phyloP scores from a whole-genome alignment of 345 rosid genomes.

The Aegle marmelos region DNA sequence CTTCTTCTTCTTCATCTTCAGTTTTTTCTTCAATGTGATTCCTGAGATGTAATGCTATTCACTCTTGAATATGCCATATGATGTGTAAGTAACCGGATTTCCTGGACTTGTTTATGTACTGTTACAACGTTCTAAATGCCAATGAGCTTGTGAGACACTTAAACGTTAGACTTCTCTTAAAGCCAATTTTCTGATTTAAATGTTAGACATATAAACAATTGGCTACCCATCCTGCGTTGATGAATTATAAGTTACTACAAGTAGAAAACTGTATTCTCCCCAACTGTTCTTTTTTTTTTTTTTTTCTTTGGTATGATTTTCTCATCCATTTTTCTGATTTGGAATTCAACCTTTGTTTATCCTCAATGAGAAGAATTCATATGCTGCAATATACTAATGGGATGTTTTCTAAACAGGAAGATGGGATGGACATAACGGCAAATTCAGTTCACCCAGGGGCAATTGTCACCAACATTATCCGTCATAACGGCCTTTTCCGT shows the following conservation, averaged over 20 bases:
- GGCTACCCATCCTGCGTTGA: no score
- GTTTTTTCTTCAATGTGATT: no score
- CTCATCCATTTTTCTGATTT: no score
- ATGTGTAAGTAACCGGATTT: not conserved
- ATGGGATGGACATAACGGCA: constrained; percentile 50
- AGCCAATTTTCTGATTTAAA: not conserved
- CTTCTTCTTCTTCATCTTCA: no score
- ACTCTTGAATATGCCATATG: no score
- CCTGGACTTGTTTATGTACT: constrained; percentile 19
- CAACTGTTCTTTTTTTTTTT: no score
- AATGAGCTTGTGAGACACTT: constrained; percentile 71
- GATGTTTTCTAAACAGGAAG: constrained; percentile 39
- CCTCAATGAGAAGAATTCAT: no score
- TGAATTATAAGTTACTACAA: not conserved
- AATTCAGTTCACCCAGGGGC: constrained; percentile 79
- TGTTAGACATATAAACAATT: no score
- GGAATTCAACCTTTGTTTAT: no score
- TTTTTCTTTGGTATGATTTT: not conserved
- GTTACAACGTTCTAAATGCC: constrained; percentile 74
- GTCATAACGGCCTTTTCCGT: constrained; percentile 18
- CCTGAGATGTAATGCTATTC: no score
- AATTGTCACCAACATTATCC: constrained; percentile 58
- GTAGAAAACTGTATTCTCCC: no score
- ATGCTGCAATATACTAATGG: not conserved
- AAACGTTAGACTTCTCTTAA: constrained; percentile 43